Conservation (phyloP, 176 grass and related monocot species). For the Alopecurus myosuroides region DNA sequence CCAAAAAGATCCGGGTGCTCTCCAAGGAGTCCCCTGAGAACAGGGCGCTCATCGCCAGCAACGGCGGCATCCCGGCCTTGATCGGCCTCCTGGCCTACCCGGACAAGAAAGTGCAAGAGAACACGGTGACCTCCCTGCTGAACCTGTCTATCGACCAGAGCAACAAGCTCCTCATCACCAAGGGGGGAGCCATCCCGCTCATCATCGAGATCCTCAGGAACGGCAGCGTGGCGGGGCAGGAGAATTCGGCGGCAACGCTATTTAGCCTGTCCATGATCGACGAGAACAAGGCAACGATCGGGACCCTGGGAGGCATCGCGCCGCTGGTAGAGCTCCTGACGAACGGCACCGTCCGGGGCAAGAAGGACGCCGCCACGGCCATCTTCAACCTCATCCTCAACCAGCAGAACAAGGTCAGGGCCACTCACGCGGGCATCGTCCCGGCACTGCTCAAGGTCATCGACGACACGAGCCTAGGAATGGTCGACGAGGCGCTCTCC, state of each 20-base stretch:
- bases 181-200: slow-evolving; percentile 53
- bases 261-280: slow-evolving; percentile 76
- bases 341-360: slow-evolving; percentile 47
- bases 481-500: slow-evolving; percentile 69
- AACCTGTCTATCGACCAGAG: slow-evolving; percentile 70
- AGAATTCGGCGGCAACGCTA: slow-evolving; percentile 70
- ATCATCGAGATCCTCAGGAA: slow-evolving; percentile 59
- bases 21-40: slow-evolving; percentile 65
- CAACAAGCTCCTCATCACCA: slow-evolving; percentile 51
- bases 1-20: slow-evolving; percentile 57
- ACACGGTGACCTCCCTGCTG: slow-evolving; percentile 62
- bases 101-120: slow-evolving; percentile 59
- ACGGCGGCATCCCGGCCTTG: slow-evolving; percentile 43
- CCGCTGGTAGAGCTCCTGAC: slow-evolving; percentile 60
- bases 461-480: slow-evolving; percentile 43
- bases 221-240: slow-evolving; percentile 48
- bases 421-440: slow-evolving; percentile 42
- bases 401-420: slow-evolving; percentile 49
- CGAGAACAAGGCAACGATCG: slow-evolving; percentile 54
- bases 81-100: slow-evolving; percentile 49
- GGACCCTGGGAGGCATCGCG: slow-evolving; percentile 40
- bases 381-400: slow-evolving; percentile 64
- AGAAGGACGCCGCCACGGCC: slow-evolving; percentile 75
- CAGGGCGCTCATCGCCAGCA: slow-evolving; percentile 38
- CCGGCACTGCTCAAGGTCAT: slow-evolving; percentile 24